These are phyloP conservation scores for Huntiella moniliformis DNA, from an alignment of 2,329 filamentous ascomycete species.

Conservation along the genomic window DNA sequence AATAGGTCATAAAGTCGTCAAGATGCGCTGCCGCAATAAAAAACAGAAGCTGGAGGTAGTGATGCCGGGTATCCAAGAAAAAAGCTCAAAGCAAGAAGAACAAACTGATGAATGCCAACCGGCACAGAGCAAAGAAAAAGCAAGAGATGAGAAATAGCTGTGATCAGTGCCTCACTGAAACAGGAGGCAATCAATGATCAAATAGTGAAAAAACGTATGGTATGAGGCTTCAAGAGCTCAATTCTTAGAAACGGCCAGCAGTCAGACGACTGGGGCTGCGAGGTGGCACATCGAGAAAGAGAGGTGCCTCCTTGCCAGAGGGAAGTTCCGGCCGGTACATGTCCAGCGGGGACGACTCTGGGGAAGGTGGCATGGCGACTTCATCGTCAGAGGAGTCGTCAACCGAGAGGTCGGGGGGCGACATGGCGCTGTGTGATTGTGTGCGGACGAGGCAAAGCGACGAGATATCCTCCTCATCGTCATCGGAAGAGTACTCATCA, in stretches of 20 bases:
- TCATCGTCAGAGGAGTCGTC: slow-evolving; percentile 55
- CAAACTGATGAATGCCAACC: background rate
- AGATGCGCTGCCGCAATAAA: background rate
- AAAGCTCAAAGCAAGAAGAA: background rate
- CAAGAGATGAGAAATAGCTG: background rate
- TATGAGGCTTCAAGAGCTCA: slow-evolving; percentile 2
- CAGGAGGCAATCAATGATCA: background rate
- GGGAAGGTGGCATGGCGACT: slow-evolving; percentile 53
- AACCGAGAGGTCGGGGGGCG: slow-evolving; percentile 50
- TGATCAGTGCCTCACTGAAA: background rate
- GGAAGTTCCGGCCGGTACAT: slow-evolving; percentile 3
- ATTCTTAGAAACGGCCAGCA: slow-evolving; percentile 3
- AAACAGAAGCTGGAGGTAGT: background rate
- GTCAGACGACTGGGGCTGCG: slow-evolving; percentile 32
- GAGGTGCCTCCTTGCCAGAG: slow-evolving; percentile 3
- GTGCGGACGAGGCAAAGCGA: slow-evolving; percentile 51
- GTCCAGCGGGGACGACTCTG: slow-evolving; percentile 28
- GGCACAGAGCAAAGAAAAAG: background rate
- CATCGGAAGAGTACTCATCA: slow-evolving; percentile 30
- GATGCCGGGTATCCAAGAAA: background rate
- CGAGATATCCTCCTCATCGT: slow-evolving; percentile 45
- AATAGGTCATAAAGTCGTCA: background rate
- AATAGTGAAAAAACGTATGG: slow-evolving; percentile 1
- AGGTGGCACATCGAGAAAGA: slow-evolving; percentile 21
- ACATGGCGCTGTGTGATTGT: slow-evolving; percentile 36